These are phyloP conservation scores for Poteriospumella lacustris DNA, from an alignment of 108 stramenopile species.

Conservation along the genomic window DNA sequence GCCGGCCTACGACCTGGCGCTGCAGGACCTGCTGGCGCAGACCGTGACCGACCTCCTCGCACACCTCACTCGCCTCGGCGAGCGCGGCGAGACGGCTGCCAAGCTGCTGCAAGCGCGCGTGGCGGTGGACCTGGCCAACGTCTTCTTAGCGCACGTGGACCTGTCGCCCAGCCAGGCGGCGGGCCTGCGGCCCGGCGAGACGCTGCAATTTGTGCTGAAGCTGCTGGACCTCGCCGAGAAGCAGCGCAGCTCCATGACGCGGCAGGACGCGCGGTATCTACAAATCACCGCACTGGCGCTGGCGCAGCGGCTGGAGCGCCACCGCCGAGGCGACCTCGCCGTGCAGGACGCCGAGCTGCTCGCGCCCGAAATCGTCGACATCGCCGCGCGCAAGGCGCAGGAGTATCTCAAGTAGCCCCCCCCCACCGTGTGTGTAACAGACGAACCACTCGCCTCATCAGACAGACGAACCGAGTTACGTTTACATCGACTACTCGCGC, in stretches of 20 bases:
- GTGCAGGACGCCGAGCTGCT: no score
- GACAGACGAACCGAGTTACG: no score
- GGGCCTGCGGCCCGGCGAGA: neutral
- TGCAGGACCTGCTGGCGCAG: neutral
- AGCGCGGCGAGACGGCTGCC: neutral
- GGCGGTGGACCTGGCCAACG: neutral
- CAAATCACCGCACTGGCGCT: neutral
- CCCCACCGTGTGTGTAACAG: no score
- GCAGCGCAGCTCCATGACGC: neutral
- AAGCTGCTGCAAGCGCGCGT: neutral
- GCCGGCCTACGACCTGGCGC: conserved; percentile 25
- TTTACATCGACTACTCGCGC: no score
- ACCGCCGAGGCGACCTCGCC: no score
- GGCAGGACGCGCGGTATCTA: neutral
- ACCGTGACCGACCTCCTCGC: conserved; percentile 9
- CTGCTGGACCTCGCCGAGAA: neutral
- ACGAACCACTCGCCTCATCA: no score
- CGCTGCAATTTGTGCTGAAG: neutral
- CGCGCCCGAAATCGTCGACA: no score
- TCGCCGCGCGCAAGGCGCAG: no score
- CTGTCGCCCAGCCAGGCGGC: neutral
- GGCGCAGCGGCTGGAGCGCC: neutral
- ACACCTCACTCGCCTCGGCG: neutral
- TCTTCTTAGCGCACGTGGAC: neutral
- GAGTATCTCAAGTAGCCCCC: no score